Evolutionary conservation across 2,329 filamentous ascomycete genomes (phyloP).

Genomic region (Botrytis hyacinthi): DNA sequence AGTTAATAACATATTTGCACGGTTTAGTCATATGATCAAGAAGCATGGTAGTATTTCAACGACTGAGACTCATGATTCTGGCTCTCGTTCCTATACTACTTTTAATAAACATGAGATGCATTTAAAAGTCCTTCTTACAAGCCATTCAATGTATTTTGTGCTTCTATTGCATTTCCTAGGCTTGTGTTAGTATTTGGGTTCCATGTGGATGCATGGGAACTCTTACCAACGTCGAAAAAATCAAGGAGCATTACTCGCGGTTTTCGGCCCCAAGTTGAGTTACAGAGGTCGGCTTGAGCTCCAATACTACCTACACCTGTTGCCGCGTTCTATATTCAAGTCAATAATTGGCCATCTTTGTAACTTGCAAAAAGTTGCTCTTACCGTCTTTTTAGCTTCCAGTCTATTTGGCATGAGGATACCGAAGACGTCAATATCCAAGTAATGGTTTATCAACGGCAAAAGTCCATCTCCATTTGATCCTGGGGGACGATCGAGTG

Average conservation of each 20-base stretch:
- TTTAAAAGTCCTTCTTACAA: conserved; percentile 20
- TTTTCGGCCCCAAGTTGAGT: conserved; percentile 45
- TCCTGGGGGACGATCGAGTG: conserved; percentile 57
- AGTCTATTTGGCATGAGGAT: conserved; percentile 54
- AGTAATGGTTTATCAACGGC: conserved; percentile 63
- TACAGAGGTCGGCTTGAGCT: conserved; percentile 48
- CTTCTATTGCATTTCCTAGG: conserved; percentile 35
- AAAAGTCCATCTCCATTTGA: conserved; percentile 48
- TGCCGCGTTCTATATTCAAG: conserved; percentile 30
- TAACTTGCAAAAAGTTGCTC: not conserved
- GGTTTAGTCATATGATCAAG: not conserved
- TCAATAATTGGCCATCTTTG: not conserved
- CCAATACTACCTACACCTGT: conserved; percentile 53
- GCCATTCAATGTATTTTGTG: conserved; percentile 35
- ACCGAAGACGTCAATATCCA: conserved; percentile 48
- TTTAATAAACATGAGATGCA: not conserved
- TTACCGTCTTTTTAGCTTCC: conserved; percentile 39
- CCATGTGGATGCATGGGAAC: not conserved
- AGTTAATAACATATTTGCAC: not conserved
- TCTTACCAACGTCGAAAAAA: conserved; percentile 50
- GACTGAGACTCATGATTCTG: conserved; percentile 22
- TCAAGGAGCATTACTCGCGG: conserved; percentile 58
- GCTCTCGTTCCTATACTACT: conserved; percentile 19
- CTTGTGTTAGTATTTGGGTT: not conserved
- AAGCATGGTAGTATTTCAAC: conserved; percentile 12